These are phyloP conservation scores for Zygotorulaspora mrakii DNA, from an alignment of 1,139 yeast genomes.

Conservation along the genomic window DNA sequence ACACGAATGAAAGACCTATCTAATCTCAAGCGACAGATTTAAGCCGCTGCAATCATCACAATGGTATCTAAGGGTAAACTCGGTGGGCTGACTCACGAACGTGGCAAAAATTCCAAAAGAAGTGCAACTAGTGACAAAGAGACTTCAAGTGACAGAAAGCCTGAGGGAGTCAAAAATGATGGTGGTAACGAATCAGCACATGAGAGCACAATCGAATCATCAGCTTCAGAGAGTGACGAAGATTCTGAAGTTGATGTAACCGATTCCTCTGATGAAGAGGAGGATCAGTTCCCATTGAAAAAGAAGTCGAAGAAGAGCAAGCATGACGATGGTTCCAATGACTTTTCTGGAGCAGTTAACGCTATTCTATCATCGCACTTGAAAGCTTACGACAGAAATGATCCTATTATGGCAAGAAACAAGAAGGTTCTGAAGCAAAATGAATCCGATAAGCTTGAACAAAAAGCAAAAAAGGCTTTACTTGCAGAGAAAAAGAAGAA, in stretches of 20 bases:
- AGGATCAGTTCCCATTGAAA: slow-evolving; percentile 44
- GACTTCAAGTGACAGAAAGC: background rate
- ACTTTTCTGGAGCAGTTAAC: slow-evolving; percentile 76
- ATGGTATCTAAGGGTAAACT: slow-evolving; percentile 1
- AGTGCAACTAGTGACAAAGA: slow-evolving; percentile 3
- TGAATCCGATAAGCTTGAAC: slow-evolving; percentile 78
- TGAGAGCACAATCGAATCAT: background rate
- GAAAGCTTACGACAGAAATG: slow-evolving; percentile 82
- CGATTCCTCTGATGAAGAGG: slow-evolving; percentile 24
- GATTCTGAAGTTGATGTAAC: slow-evolving; percentile 12
- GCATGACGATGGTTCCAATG: slow-evolving; percentile 62
- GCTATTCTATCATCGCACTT: slow-evolving; percentile 82
- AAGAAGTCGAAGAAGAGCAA: slow-evolving; percentile 53
- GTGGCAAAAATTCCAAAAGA: background rate
- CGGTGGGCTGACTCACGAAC: background rate
- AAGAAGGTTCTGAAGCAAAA: slow-evolving; percentile 61
- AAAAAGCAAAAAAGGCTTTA: slow-evolving; percentile 71
- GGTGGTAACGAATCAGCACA: background rate
- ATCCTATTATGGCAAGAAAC: slow-evolving; percentile 86
- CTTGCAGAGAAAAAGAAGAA: slow-evolving; percentile 66
- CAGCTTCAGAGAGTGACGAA: slow-evolving; percentile 16
- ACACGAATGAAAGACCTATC: too few relatives aligned
- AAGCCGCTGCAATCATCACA: too few relatives aligned
- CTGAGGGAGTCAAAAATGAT: slow-evolving; percentile 1
- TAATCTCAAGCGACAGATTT: too few relatives aligned